phyloP scores from a whole-genome alignment of 31 red algal species.

The Porphyra umbilicalis region DNA sequence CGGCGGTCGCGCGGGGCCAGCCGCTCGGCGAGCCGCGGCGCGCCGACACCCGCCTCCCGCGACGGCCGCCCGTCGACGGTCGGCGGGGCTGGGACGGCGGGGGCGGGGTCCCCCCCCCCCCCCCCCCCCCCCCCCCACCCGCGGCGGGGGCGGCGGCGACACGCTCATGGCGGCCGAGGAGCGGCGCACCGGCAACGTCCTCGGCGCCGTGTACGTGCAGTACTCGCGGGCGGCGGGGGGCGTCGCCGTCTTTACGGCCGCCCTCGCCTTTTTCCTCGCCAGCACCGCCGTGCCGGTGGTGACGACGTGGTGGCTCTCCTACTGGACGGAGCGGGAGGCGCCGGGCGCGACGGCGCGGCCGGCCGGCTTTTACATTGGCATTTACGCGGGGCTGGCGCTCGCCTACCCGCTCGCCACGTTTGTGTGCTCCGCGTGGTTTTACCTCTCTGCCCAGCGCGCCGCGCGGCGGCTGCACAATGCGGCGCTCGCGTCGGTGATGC shows the following conservation, averaged over 20 bases:
- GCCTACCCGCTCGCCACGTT: not conserved
- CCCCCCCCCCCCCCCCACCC: no score
- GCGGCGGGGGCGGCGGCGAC: not conserved
- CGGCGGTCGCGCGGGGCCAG: not conserved
- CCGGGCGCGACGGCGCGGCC: not conserved
- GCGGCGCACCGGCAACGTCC: constrained; percentile 1
- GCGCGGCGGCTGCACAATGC: not conserved
- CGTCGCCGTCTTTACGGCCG: not conserved
- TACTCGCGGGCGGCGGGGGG: not conserved
- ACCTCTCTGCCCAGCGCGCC: constrained; percentile 6
- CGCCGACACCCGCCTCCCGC: not conserved
- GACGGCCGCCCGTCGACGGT: not conserved
- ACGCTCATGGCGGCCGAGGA: constrained; percentile 9
- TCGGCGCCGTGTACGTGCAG: not conserved
- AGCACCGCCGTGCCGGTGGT: not conserved
- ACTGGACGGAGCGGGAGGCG: constrained; percentile 17
- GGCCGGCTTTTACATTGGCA: constrained; percentile 9
- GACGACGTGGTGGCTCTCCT: constrained; percentile 28
- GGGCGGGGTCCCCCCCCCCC: no score
- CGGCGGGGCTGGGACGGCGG: not conserved
- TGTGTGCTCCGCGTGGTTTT: constrained; percentile 4
- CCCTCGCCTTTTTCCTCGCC: not conserved
- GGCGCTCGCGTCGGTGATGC: constrained; percentile 1
- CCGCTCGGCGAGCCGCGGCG: not conserved
- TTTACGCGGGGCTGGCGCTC: constrained; percentile 9